Evolutionary conservation across 1,284 basidiomycete species (phyloP), one percentile per base, ranked within the genome.

Genomic region (Mrakiaceae sp.): DNA sequence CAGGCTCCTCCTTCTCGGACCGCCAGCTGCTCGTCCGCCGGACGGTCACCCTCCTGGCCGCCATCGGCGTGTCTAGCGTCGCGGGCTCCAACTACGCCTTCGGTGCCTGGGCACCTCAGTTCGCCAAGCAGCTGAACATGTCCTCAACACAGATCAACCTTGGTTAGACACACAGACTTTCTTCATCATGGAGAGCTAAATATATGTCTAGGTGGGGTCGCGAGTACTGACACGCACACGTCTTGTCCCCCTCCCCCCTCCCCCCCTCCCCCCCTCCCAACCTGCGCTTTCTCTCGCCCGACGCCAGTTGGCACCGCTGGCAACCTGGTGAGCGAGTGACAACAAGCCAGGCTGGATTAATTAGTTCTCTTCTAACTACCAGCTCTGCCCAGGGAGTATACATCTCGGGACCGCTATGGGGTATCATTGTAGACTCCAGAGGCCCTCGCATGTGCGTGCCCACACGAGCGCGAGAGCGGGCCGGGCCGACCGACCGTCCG

Each of bases 71-170:
- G 10, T 57, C 55, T 4, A 40, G 43, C 40, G 65, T 60, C 12
- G 48, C 50, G 9, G 65, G 65, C 0, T 63, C 65, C 48, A 63
- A 63, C 58, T 66, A 66, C 46, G 65, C 58, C 4, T 50, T 58
- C 64, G 39, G 71, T 86, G 89, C 87, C 2, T 92, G 90, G 72
- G 84, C 85, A 0, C 88, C 89, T 0, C 88, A 90, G 72, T 79
- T 92, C 3, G 86, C 84, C 2, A 75, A 82, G 12, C 81, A 83
- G 50, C 79, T 91, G n/a, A 77, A 80, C 55, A 80, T 90, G 16
- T 81, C 83, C 0, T 87, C 89, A 60, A 90, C 87, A 0, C 82
- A 86, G 67, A 78, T 88, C 55, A 91, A 90, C 70, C 80, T 90
- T 42, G 87, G 83, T 46, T 16, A 6, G 51, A 9, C 6, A 6